Percentiles rank a stretch among this genome's conserved stretches.
These are phyloP conservation scores for Biscutella laevigata DNA, from an alignment of 441 rosid species.

Conservation along the genomic window DNA sequence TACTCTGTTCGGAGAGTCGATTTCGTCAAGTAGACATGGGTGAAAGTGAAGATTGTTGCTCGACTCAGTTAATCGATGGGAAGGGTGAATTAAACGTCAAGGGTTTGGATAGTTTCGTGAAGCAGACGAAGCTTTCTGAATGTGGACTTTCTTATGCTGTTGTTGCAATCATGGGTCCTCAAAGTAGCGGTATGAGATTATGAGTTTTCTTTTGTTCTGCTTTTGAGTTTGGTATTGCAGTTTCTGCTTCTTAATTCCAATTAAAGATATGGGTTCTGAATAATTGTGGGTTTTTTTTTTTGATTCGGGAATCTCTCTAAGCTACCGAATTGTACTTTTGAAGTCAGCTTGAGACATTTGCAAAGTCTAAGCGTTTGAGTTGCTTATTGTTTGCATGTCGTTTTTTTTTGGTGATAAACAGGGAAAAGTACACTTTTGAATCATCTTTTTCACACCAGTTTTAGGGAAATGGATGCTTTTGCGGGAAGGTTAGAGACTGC, in stretches of 20 bases:
- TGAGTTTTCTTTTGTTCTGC: not conserved
- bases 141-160: slow-evolving; percentile 88
- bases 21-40: slow-evolving; percentile 4
- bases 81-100: slow-evolving; percentile 54
- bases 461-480: slow-evolving; percentile 83
- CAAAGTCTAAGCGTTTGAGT: not conserved
- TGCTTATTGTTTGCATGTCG: not conserved
- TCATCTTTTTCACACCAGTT: slow-evolving; percentile 68
- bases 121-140: slow-evolving; percentile 38
- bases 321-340: not conserved
- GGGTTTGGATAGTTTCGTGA: slow-evolving; percentile 59
- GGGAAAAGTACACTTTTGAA: slow-evolving; percentile 86
- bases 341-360: not conserved
- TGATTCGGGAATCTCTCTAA: not conserved
- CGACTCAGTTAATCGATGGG: slow-evolving; percentile 70
- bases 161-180: slow-evolving; percentile 95
- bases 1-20: not conserved
- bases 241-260: not conserved
- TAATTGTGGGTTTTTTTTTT: not conserved
- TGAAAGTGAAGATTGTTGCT: slow-evolving; percentile 34
- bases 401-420: slow-evolving; percentile 16
- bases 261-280: not conserved
- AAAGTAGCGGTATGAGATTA: slow-evolving; percentile 63
- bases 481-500: slow-evolving; percentile 47
- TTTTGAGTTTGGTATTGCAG: not conserved